Conservation (phyloP, 2,329 filamentous ascomycete species). For the Clonostachys chloroleuca region DNA sequence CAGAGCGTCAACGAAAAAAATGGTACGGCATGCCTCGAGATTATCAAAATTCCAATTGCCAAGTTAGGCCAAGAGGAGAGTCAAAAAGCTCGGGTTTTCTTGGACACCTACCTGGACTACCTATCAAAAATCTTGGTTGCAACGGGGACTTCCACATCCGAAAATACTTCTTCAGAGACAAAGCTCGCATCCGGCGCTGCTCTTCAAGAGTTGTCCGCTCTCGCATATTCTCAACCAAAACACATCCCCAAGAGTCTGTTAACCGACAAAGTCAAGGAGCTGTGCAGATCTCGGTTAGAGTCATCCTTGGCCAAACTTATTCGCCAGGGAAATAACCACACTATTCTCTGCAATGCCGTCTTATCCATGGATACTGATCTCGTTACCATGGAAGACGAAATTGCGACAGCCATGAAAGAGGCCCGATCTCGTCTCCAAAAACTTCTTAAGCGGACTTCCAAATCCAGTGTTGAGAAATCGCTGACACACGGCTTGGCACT, state of each 20-base stretch:
- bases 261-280: constrained; percentile 46
- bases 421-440: constrained; percentile 49
- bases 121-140: constrained; percentile 40
- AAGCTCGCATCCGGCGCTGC: constrained; percentile 20
- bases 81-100: constrained; percentile 18
- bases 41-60: constrained; percentile 38
- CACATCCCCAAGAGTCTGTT: constrained; percentile 34
- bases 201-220: constrained; percentile 46
- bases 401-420: constrained; percentile 45
- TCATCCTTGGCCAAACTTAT: constrained; percentile 55
- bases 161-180: constrained; percentile 17
- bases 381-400: constrained; percentile 50
- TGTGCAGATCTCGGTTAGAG: constrained; percentile 51
- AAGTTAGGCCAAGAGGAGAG: constrained; percentile 16
- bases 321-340: constrained; percentile 46
- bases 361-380: constrained; percentile 46
- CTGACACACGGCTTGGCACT: constrained; percentile 66
- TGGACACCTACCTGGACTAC: constrained; percentile 49
- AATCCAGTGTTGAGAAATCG: constrained; percentile 26
- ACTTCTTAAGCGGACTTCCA: constrained; percentile 36
- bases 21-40: constrained; percentile 44
- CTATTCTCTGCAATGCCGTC: constrained; percentile 48
- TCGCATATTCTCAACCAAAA: constrained; percentile 48
- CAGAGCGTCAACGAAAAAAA: constrained; percentile 53
- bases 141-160: constrained; percentile 15